Conservation (phyloP, 441 rosid genomes). For the Raphanus hybrid region DNA sequence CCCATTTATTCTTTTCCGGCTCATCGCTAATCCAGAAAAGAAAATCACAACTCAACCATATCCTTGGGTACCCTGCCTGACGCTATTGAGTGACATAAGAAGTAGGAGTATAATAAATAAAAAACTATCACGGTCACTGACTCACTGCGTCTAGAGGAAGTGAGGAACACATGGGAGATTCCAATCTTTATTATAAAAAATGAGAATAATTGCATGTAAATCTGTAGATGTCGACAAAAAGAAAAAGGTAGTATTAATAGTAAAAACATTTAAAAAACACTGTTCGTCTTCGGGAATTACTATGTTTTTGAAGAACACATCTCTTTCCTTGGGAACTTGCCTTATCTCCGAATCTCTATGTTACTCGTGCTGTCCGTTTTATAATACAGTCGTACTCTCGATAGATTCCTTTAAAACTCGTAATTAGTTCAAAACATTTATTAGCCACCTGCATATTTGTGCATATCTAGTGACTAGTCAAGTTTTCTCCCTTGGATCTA, state of each 20-base stretch:
- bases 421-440: background rate
- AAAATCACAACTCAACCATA: no score
- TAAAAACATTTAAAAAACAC: slow-evolving; percentile 11
- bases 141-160: background rate
- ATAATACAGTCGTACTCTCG: background rate
- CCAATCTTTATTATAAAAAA: slow-evolving; percentile 28
- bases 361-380: slow-evolving; percentile 27
- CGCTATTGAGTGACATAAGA: background rate
- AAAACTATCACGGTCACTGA: slow-evolving; percentile 3
- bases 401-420: slow-evolving; percentile 2
- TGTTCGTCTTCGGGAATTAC: slow-evolving; percentile 34
- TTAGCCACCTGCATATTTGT: background rate
- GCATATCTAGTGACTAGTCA: slow-evolving; percentile 8
- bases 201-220: slow-evolving; percentile 21
- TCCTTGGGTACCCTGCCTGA: background rate
- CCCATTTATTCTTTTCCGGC: no score
- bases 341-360: slow-evolving; percentile 38
- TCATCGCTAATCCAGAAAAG: no score
- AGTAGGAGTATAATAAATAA: background rate
- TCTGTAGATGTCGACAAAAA: slow-evolving; percentile 33
- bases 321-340: slow-evolving; percentile 36
- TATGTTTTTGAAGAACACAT: slow-evolving; percentile 24
- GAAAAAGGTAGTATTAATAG: slow-evolving; percentile 2
- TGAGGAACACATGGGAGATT: slow-evolving; percentile 33
- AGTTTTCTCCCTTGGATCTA: background rate